Evolutionary conservation across 805 yeast genomes (phyloP).

Genomic region (Starmerella apicola): DNA sequence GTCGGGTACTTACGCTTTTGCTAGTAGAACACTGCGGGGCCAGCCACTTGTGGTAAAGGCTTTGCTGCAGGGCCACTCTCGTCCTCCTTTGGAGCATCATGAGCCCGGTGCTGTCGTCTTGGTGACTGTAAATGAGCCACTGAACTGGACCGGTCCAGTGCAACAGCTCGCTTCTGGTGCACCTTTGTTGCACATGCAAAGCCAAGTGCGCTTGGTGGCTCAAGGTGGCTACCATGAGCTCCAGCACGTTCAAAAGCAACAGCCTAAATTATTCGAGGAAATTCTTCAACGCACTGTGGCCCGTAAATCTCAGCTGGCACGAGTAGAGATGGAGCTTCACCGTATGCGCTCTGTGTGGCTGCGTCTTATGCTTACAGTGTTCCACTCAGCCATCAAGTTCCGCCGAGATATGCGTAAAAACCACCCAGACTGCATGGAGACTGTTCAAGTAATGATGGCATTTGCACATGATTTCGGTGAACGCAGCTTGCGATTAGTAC

Average conservation of each 20-base stretch:
- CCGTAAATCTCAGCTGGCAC: conserved; percentile 51
- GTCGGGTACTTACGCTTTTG: conserved; percentile 50
- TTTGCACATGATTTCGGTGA: conserved; percentile 75
- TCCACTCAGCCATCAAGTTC: conserved; percentile 45
- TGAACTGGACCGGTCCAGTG: conserved; percentile 81
- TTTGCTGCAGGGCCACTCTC: conserved; percentile 25
- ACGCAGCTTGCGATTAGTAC: conserved; percentile 53
- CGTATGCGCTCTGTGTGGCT: conserved; percentile 54
- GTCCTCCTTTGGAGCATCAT: conserved; percentile 19
- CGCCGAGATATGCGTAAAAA: conserved; percentile 40
- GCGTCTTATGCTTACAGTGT: conserved; percentile 50
- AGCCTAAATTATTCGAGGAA: conserved; percentile 7
- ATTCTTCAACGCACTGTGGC: conserved; percentile 9
- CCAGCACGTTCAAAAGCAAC: conserved; percentile 29
- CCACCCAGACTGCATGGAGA: conserved; percentile 57
- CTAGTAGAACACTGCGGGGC: conserved; percentile 43
- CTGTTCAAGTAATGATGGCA: conserved; percentile 59
- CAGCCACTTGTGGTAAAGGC: conserved; percentile 28
- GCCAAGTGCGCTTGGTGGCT: conserved; percentile 53
- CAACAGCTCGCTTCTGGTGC: neutral
- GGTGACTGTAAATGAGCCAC: conserved; percentile 67
- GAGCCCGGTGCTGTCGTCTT: conserved; percentile 52
- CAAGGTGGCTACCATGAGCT: conserved; percentile 55
- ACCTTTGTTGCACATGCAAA: conserved; percentile 38
- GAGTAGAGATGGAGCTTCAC: conserved; percentile 61